Conservation (phyloP, 371 early-diverging fungal species). For the Lichtheimia ramosa region DNA sequence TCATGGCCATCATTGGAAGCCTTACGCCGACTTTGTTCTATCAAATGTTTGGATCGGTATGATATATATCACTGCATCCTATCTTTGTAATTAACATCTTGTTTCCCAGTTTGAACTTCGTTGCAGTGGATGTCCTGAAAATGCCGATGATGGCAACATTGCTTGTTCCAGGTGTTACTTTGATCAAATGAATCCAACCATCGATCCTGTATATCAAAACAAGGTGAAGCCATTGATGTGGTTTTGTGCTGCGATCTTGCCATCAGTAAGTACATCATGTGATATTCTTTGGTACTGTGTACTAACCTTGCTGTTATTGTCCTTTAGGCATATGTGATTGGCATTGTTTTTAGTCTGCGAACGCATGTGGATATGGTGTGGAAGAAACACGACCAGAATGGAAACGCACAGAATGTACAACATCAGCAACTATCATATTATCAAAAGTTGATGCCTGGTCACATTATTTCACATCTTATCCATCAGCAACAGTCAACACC, state of each 20-base stretch:
- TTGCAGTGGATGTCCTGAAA: constrained; percentile 57
- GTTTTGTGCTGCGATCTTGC: constrained; percentile 83
- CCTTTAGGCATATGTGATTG: constrained; percentile 77
- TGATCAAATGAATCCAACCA: constrained; percentile 67
- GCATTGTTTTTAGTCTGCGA: constrained; percentile 89
- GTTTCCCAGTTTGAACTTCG: constrained; percentile 55
- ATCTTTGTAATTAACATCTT: background rate
- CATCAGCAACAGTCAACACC: constrained; percentile 20
- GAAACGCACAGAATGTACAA: constrained; percentile 12
- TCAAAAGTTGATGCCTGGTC: constrained; percentile 36
- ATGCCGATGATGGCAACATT: constrained; percentile 23
- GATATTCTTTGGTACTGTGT: background rate
- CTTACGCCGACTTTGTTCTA: constrained; percentile 95
- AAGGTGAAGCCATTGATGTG: constrained; percentile 86
- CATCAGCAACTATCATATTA: constrained; percentile 17
- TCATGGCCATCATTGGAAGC: constrained; percentile 90
- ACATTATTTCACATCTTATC: constrained; percentile 46
- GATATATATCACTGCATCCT: constrained; percentile 5
- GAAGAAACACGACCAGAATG: constrained; percentile 48
- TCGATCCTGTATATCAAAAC: constrained; percentile 81
- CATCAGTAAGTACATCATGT: constrained; percentile 48
- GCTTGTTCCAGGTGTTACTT: constrained; percentile 68
- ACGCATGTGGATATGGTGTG: constrained; percentile 92
- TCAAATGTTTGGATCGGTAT: constrained; percentile 82
- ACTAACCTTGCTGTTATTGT: background rate